Base-by-base conservation (phyloP, 2,329 filamentous ascomycete species). In the Beauveria scarabaeidicola region DNA sequence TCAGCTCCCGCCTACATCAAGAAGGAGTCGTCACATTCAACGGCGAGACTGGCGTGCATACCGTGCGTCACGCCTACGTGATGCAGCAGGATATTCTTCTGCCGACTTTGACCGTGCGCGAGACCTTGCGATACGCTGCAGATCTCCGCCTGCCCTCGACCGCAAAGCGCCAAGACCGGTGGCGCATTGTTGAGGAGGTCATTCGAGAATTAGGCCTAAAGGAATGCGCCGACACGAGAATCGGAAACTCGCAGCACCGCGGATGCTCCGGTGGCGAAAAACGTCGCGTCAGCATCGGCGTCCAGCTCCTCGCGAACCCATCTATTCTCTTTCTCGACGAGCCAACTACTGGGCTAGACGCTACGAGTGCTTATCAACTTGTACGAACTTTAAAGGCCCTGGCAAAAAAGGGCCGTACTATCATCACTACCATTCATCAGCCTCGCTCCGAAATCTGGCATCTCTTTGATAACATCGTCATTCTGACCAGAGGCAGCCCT, bases 251-350 rank as follows among this genome's bases (percentile, higher is more conserved):
- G 59, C 80, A 82, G 54, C 86, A 90, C 66, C 86, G 88, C 50
- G 89, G 88, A 0, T 91, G 89, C 66, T 91, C 87, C 50, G 89
- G 89, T 0, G 89, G 89, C 3, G 89, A 92, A 70, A 91, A 91
- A 75, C 78, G 89, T 62, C 77, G 89, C 36, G 87, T 87, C 0
- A 90, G 87, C 63, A 89, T 92, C 52, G 89, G 88, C 2, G 88
- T 92, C 5, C 89, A 91, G 70, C 77, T 92, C 59, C 75, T 92
- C n/a, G 84, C 87, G 5, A 92, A 91, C 67, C 89, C 89, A 1
- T 90, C 87, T 6, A 81, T 92, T 1, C 73, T 92, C 7, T 91
- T 90, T 69, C 79, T 91, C 23, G 89, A 93, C 66, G 89, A 92
- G 66, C 88, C 89, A 0, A 92, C 89, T 0, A 91, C 88, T 1